These are phyloP conservation scores for Pseudotulostoma volvatum DNA, from an alignment of 495 filamentous ascomycete species.

Conservation along the genomic window DNA sequence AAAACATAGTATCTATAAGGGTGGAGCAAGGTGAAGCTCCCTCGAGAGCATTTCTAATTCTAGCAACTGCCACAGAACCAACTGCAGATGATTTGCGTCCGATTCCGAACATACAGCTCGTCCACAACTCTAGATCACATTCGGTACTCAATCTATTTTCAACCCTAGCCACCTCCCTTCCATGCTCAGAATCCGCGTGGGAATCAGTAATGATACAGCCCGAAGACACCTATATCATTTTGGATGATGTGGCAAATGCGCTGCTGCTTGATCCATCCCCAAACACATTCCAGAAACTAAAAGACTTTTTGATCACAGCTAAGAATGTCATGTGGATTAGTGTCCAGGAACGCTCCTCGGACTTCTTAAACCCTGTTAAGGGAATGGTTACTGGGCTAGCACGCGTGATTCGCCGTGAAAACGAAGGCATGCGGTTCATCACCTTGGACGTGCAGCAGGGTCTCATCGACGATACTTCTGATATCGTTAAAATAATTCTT, in stretches of 20 bases:
- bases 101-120: background rate
- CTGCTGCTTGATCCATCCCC: background rate
- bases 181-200: background rate
- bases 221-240: background rate
- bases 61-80: background rate
- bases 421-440: background rate
- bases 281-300: background rate
- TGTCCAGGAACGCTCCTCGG: conserved; percentile 7
- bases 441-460: background rate
- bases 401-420: background rate
- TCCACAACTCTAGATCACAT: too few relatives aligned
- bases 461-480: background rate
- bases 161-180: background rate
- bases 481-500: background rate
- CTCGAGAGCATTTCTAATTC: background rate
- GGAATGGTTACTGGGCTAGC: background rate
- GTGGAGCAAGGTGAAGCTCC: background rate
- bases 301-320: background rate
- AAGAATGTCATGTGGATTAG: conserved; percentile 8
- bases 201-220: background rate
- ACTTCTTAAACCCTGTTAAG: conserved; percentile 2
- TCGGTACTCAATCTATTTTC: background rate
- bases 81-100: background rate
- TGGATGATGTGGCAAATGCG: background rate
- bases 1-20: background rate